These are phyloP conservation scores for Beauveria australis DNA, from an alignment of 2,329 filamentous ascomycete species.

Conservation along the genomic window DNA sequence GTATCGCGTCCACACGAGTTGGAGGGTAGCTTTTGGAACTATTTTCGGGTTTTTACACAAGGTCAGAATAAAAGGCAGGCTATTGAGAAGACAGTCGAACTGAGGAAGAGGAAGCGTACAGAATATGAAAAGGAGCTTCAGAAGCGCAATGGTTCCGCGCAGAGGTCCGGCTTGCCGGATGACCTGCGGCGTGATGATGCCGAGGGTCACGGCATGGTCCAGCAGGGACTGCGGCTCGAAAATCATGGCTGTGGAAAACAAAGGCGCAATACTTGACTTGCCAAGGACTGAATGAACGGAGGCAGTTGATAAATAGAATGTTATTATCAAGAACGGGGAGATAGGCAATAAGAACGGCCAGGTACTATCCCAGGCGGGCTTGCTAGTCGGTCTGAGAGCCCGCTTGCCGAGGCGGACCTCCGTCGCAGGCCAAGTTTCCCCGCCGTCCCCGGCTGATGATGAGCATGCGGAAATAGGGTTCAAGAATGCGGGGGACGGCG, in stretches of 20 bases:
- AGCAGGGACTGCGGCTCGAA: conserved; percentile 2
- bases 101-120: neutral
- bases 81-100: neutral
- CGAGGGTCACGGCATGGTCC: conserved; percentile 1
- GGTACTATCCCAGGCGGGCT: neutral
- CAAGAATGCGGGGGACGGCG: neutral
- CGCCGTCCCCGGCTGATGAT: neutral
- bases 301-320: too few relatives aligned
- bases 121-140: neutral
- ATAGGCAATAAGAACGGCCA: neutral
- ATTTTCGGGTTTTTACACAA: neutral
- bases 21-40: conserved; percentile 2
- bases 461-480: neutral
- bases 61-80: neutral
- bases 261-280: neutral
- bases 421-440: neutral
- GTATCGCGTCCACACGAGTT: conserved; percentile 4
- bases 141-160: neutral
- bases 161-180: neutral
- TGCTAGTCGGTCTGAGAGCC: neutral
- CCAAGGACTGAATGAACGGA: neutral
- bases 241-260: neutral
- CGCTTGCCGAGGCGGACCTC: neutral
- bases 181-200: neutral
- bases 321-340: neutral